Base-by-base conservation (phyloP, 169 alveolate species). In the Cardiosporidium cionae region DNA sequence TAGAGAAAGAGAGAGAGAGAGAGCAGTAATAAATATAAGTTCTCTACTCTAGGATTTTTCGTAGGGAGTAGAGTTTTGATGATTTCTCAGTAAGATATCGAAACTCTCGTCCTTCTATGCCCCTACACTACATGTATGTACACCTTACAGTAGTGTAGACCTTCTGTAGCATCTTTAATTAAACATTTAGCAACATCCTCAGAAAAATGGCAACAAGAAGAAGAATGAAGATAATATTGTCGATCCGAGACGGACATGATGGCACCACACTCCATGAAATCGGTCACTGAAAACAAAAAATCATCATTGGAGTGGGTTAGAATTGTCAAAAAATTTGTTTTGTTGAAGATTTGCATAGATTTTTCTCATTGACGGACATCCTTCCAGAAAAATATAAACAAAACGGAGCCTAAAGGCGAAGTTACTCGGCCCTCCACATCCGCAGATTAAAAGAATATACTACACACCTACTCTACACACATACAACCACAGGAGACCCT, bases 161-260 rank as follows among this genome's bases (percentile, higher is more conserved):
- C 80, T 53, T 74, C 80, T 3, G 68, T 64, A n/a, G 69, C 80
- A 36, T 74, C 80, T 33, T 68, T 68, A 58, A 74, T 66, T 63
- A 74, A 66, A 65, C 80, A 74, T 22, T 74, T 74, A 4, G 80
- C 73, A 28, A 53, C 64, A 52, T 70, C 74, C 44, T 74, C 80
- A 0, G 75, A 36, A 52, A 64, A 73, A 7, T 70, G 62, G 33
- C 73, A 23, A 36, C n/a, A 28, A 35, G 68, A 25, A 3, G 35
- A 22, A 44, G 65, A 62, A 52, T 65, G 73, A 52, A 72, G 79
- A 35, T 44, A 16, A 44, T 44, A 44, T n/a, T n/a, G 16, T 16
- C n/a, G 27, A 16, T 44, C n/a, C 16, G 27, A 44, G 58, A 16
- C 16, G n/a, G 27, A n/a, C 58, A 44, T 44, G 58, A 44, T 44